Base-by-base conservation (phyloP, 2,329 filamentous ascomycete genomes). In the Dendryphion nanum region DNA sequence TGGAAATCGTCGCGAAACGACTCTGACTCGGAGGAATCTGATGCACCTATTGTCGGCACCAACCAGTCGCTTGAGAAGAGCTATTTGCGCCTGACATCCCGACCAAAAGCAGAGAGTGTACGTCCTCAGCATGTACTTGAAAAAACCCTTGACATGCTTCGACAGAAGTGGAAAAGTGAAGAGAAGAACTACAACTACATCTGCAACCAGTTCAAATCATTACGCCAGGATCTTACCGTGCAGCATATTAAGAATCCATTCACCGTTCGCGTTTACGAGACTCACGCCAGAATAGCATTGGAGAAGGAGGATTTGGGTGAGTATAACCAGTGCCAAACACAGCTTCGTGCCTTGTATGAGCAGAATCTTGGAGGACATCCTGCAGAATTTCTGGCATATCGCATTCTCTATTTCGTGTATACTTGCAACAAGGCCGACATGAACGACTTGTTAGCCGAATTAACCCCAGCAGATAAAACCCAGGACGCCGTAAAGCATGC, bases 301-400 rank as follows among this genome's bases (percentile, higher is more conserved):
- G 91, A 98, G 71, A 96, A 94, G 79, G 89, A 87, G 72, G 93
- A 98, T 76, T 81, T 97, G 75, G 91, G 93, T 98, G 93, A 98
- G 93, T 98, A 98, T 93, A 98, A 98, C 76, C 93, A 98, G 79
- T 98, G 93, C 71, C 93, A 98, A 76, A 97, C 93, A 60, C 93
- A 98, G 74, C 77, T 98, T 64, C 88, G 89, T 69, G 89, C 86
- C 51, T 75, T 98, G 59, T 97, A 98, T 71, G 81, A 81, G 67
- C 81, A 88, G 72, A 86, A 87, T 53, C 74, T 95, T 65, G 88
- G 88, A 63, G 93, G 91, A 59, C 89, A 90, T 68, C 82, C 87
- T 63, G 83, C 87, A 72, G 93, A 98, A 71, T 98, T 98, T 73
- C 93, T 93, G 80, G 93, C 91, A 50, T 98, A 98, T 77, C 91